phyloP scores from a whole-genome alignment of 176 grass and related monocot genomes.

The bread wheat (Triticum aestivum) region DNA sequence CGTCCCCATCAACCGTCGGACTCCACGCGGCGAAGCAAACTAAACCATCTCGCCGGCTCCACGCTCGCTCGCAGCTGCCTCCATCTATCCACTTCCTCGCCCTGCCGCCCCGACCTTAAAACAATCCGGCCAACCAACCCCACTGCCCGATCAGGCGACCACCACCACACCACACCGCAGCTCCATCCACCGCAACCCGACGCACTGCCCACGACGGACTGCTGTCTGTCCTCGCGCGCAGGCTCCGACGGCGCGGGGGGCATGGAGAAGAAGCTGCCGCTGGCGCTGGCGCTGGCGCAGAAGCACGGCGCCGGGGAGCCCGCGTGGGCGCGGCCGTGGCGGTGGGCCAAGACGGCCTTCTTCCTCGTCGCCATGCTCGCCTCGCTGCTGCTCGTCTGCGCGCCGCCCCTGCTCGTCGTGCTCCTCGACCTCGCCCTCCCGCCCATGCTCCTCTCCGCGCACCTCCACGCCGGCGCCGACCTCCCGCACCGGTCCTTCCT shows the following conservation, averaged over 20 bases:
- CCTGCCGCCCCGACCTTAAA: constrained; percentile 9
- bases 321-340: constrained; percentile 55
- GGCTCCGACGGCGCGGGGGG: no score
- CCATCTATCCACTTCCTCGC: background rate
- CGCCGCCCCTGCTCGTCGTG: constrained; percentile 74
- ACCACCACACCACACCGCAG: background rate
- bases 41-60: background rate
- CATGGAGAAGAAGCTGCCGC: constrained; percentile 56
- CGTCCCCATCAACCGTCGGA: constrained; percentile 35
- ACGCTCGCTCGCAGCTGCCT: background rate
- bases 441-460: constrained; percentile 37
- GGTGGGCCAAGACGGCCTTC: constrained; percentile 84
- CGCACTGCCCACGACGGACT: no score
- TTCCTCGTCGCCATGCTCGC: constrained; percentile 76
- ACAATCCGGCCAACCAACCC: background rate
- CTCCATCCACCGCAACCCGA: no score
- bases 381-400: constrained; percentile 87
- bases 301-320: constrained; percentile 39
- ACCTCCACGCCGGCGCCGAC: background rate
- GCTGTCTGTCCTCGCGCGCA: no score
- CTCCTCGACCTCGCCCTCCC: constrained; percentile 85
- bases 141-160: background rate
- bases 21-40: constrained; percentile 60
- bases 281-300: constrained; percentile 10
- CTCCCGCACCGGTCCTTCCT: background rate